Percentiles rank a stretch among this genome's conserved stretches.
These are phyloP conservation scores for Neofusicoccum laricinum DNA, from an alignment of 2,329 filamentous ascomycete species.

Conservation along the genomic window DNA sequence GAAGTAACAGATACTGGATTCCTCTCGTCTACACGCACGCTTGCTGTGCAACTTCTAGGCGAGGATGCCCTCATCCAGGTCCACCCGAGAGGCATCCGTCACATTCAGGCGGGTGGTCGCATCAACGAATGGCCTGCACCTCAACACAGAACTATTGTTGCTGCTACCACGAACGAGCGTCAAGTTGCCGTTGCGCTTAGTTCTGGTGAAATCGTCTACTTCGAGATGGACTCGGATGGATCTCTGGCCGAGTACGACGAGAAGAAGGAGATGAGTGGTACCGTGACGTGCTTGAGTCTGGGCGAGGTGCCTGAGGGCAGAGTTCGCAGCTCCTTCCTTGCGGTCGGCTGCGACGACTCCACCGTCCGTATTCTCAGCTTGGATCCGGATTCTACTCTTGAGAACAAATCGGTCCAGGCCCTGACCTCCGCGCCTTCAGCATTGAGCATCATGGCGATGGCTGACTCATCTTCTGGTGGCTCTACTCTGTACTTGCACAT, in stretches of 20 bases:
- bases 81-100: constrained; percentile 91
- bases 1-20: constrained; percentile 94
- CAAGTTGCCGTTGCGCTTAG: constrained; percentile 93
- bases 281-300: constrained; percentile 90
- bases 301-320: constrained; percentile 90
- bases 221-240: constrained; percentile 92
- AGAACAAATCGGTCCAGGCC: constrained; percentile 92
- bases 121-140: constrained; percentile 94
- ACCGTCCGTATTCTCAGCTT: constrained; percentile 91
- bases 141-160: constrained; percentile 90
- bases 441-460: constrained; percentile 90
- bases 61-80: constrained; percentile 92
- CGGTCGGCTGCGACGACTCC: constrained; percentile 94
- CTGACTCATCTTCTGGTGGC: constrained; percentile 85
- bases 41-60: constrained; percentile 91
- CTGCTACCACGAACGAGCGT: constrained; percentile 86
- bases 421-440: constrained; percentile 86
- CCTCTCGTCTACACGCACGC: constrained; percentile 78
- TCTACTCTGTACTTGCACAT: constrained; percentile 93
- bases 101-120: constrained; percentile 72
- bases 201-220: constrained; percentile 95
- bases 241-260: constrained; percentile 90
- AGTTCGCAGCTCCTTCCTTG: constrained; percentile 84
- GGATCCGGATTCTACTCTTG: constrained; percentile 83
- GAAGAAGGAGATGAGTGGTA: constrained; percentile 91